Conservation (phyloP, 192 early-diverging fungal species). For the Coemansia sp. region DNA sequence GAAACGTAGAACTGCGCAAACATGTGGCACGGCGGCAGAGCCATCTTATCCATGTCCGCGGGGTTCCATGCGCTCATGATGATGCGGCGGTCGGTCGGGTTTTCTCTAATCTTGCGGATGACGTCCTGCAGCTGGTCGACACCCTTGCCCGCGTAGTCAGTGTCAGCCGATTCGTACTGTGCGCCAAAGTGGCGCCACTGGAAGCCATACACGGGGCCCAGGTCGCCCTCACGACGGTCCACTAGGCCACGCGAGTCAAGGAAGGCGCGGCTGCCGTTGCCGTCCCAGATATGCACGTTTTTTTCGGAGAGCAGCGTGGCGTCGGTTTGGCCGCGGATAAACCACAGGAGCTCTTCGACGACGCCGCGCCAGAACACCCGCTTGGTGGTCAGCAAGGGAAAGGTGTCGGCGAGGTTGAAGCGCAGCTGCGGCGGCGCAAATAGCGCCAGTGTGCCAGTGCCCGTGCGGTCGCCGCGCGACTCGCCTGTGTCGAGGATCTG, state of each 20-base stretch:
- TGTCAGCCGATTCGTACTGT: slow-evolving; percentile 73
- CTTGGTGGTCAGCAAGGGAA: slow-evolving; percentile 95
- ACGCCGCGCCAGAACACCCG: slow-evolving; percentile 89
- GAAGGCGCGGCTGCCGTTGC: slow-evolving; percentile 87
- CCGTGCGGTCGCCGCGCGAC: slow-evolving; percentile 82
- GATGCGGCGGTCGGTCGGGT: slow-evolving; percentile 88
- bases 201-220: slow-evolving; percentile 97
- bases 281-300: slow-evolving; percentile 81
- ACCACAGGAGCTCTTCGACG: slow-evolving; percentile 94
- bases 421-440: slow-evolving; percentile 88
- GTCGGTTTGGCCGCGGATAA: slow-evolving; percentile 88
- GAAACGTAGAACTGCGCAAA: slow-evolving; percentile 98
- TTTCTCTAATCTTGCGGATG: slow-evolving; percentile 78
- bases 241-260: slow-evolving; percentile 80
- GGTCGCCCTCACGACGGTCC: slow-evolving; percentile 77
- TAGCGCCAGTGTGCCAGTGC: slow-evolving; percentile 75
- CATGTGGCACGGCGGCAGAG: slow-evolving; percentile 96
- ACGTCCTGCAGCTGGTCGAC: slow-evolving; percentile 89
- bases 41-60: slow-evolving; percentile 84
- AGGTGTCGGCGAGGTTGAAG: slow-evolving; percentile 71
- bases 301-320: slow-evolving; percentile 69
- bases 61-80: slow-evolving; percentile 98
- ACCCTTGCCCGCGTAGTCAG: slow-evolving; percentile 88
- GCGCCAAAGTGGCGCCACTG: slow-evolving; percentile 99
- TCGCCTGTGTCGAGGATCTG: slow-evolving; percentile 72